A percentile compares a stretch with the other conserved stretches of the same genome.
Evolutionary conservation across 495 filamentous ascomycete species (phyloP).

Genomic region (Lophium mytilinum): DNA sequence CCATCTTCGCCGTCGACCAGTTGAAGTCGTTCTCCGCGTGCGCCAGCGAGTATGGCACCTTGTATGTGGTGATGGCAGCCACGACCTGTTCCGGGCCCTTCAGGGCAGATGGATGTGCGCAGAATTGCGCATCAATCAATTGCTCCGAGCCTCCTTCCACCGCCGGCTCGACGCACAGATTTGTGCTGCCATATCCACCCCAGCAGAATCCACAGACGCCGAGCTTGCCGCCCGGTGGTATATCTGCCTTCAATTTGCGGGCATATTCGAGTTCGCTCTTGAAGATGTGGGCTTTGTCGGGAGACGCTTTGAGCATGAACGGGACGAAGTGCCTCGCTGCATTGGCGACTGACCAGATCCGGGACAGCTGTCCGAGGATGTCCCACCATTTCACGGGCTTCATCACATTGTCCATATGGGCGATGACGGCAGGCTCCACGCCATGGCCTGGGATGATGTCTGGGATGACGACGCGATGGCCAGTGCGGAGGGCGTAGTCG

Average conservation of each 20-base stretch:
- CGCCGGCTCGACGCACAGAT: slow-evolving; percentile 10
- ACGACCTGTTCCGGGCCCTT: slow-evolving; percentile 11
- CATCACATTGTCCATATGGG: slow-evolving; percentile 8
- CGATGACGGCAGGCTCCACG: slow-evolving; percentile 4
- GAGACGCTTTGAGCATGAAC: slow-evolving; percentile 9
- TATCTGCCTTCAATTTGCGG: slow-evolving; percentile 12
- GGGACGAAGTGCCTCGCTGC: slow-evolving; percentile 2
- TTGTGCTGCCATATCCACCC: slow-evolving; percentile 17
- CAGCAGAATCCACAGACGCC: slow-evolving; percentile 22
- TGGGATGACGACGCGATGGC: slow-evolving; percentile 16
- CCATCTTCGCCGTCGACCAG: slow-evolving; percentile 7
- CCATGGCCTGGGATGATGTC: slow-evolving; percentile 20
- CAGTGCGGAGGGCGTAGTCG: slow-evolving; percentile 15
- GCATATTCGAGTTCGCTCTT: slow-evolving; percentile 8
- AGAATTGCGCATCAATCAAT: slow-evolving; percentile 19
- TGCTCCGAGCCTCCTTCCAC: slow-evolving; percentile 9
- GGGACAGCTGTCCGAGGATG: slow-evolving; percentile 4
- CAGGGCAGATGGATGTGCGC: slow-evolving; percentile 18
- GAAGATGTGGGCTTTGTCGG: neutral
- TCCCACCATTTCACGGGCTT: slow-evolving; percentile 6
- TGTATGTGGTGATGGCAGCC: slow-evolving; percentile 17
- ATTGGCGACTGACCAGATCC: neutral
- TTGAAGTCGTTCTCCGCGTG: slow-evolving; percentile 13
- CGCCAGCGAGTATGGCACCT: slow-evolving; percentile 11
- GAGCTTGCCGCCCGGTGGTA: slow-evolving; percentile 18